Evolutionary conservation across 2,329 filamentous ascomycete genomes (phyloP), one percentile per base, ranked within the genome.

Genomic region (Thielaviopsis populi): DNA sequence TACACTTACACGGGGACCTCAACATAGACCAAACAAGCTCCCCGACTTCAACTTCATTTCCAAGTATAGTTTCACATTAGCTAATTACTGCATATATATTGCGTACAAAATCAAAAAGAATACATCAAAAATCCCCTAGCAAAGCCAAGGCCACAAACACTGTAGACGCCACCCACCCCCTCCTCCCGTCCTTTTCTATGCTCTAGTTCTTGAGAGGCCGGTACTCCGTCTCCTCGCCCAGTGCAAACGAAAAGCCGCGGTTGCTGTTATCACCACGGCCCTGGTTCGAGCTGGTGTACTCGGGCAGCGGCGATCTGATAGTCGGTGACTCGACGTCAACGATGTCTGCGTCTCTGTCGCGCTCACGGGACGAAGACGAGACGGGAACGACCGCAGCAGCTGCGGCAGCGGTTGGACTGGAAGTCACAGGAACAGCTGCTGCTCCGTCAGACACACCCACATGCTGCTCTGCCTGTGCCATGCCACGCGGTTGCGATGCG

Each of bases 161-260:
- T n/a, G 10, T 56, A 30, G 2, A 56, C 17, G 5, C 27, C 10
- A 19, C 7, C 8, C 27, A 8, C 6, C 27, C 24, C 27, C 10
- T 19, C 24, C 48, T 24, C 8, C 48, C n/a, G n/a, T 13, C 27
- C 50, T 8, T 17, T 27, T n/a, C 24, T 19, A 30, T 30, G 10
- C 10, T 50, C 53, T 54, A 64, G 11, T 67, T 66, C 46, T 69
- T 69, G 2, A 68, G 56, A 19, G 70, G 69, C 17, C 68, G 69
- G 67, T 72, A 71, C 2, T 66, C 66, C 8, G 68, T 65, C 67
- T 74, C 72, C 7, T 69, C 68, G 6, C 69, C 69, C 24, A 13
- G n/a, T 8, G 68, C 65, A 72, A 72, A 76, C 10, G 72, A 75
- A 46, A 70, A 73, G 62, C 66, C 11, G 10, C 24, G 41, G 24